These are phyloP conservation scores for Cicer pinnatifidum DNA, from an alignment of 306 rosid genomes.

Conservation along the genomic window DNA sequence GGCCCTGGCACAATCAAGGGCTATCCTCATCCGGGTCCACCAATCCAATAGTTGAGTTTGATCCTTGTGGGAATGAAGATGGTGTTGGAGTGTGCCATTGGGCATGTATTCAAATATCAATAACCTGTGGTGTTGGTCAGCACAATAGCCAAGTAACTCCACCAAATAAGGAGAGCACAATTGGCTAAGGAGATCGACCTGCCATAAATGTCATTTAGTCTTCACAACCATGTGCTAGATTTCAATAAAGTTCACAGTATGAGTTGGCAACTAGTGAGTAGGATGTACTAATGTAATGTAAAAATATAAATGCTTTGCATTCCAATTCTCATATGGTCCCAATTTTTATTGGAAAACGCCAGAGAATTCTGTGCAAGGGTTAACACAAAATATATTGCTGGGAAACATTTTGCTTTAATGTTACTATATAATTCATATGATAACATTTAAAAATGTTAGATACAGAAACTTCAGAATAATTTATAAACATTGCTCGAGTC, in stretches of 20 bases:
- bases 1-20: constrained; percentile 93
- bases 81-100: constrained; percentile 73
- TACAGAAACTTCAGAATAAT: background rate
- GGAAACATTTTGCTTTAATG: background rate
- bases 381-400: constrained; percentile 27
- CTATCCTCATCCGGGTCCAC: constrained; percentile 88
- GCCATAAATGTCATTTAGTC: constrained; percentile 42
- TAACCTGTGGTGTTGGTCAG: constrained; percentile 90
- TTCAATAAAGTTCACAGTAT: constrained; percentile 40
- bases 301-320: constrained; percentile 20
- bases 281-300: constrained; percentile 23
- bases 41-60: constrained; percentile 73
- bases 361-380: constrained; percentile 17
- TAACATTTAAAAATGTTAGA: background rate
- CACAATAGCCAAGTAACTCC: constrained; percentile 93
- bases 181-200: constrained; percentile 94
- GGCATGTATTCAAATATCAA: constrained; percentile 79
- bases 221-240: constrained; percentile 54
- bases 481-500: constrained; percentile 27
- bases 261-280: constrained; percentile 41
- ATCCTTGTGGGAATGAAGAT: constrained; percentile 59
- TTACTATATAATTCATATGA: constrained; percentile 8
- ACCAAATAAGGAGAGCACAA: constrained; percentile 76
- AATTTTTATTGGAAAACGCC: constrained; percentile 40
- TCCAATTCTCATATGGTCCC: constrained; percentile 53